Conservation (phyloP, 2,329 filamentous ascomycete genomes). For the Paradendryphiella salina region DNA sequence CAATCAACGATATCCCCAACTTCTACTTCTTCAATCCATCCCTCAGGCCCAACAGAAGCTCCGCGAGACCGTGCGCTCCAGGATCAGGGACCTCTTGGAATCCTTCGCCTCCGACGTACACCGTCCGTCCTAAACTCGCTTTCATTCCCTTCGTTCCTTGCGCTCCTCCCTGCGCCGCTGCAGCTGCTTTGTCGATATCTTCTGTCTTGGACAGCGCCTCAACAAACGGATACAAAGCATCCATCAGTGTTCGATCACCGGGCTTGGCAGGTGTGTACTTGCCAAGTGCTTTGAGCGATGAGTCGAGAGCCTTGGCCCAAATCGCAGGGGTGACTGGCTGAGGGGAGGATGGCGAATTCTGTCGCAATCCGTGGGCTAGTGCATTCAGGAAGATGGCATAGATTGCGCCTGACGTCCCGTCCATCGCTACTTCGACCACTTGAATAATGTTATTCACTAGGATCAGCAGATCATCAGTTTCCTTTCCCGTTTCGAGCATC, state of each 20-base stretch:
- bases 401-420: constrained; percentile 74
- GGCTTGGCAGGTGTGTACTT: constrained; percentile 88
- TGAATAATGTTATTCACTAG: constrained; percentile 64
- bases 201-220: constrained; percentile 67
- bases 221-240: constrained; percentile 87
- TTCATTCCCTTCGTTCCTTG: constrained; percentile 90
- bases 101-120: constrained; percentile 75
- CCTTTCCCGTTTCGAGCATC: constrained; percentile 47
- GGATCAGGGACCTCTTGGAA: constrained; percentile 75
- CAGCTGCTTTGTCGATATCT: constrained; percentile 71
- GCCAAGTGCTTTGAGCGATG: constrained; percentile 65
- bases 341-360: constrained; percentile 55
- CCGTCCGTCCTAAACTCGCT: constrained; percentile 79
- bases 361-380: constrained; percentile 68
- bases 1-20: constrained; percentile 37
- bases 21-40: constrained; percentile 51
- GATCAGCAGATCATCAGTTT: constrained; percentile 61
- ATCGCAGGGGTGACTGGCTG: constrained; percentile 53
- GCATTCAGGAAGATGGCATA: constrained; percentile 91
- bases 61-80: constrained; percentile 75
- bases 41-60: constrained; percentile 79
- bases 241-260: constrained; percentile 87
- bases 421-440: constrained; percentile 70
- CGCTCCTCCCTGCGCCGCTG: constrained; percentile 73
- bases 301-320: constrained; percentile 70